Conservation (phyloP, 768 basidiomycete genomes). For the Omphalotus guepiniiformis region DNA sequence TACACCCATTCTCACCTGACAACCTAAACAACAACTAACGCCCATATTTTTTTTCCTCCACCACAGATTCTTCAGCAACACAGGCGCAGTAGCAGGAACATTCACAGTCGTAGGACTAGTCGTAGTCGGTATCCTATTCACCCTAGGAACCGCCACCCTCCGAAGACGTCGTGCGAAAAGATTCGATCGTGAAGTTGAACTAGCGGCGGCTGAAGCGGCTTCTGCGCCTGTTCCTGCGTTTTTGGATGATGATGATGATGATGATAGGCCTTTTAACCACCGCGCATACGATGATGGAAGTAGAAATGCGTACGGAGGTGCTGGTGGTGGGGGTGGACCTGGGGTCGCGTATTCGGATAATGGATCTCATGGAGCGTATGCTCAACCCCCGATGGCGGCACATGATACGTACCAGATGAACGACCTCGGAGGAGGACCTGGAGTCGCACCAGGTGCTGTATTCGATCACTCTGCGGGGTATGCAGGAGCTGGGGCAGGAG, state of each 20-base stretch:
- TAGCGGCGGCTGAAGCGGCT: constrained; percentile 60
- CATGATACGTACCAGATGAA: constrained; percentile 49
- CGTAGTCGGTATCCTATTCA: constrained; percentile 45
- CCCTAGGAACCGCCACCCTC: constrained; percentile 43
- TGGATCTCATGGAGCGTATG: constrained; percentile 54
- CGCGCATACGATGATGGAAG: constrained; percentile 25
- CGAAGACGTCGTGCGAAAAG: constrained; percentile 60
- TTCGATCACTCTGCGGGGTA: constrained; percentile 2
- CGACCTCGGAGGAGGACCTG: constrained; percentile 27
- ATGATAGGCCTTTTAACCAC: constrained; percentile 17
- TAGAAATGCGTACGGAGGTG: constrained; percentile 11
- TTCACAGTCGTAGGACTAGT: constrained; percentile 71
- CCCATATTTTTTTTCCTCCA: constrained; percentile 2
- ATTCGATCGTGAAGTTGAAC: constrained; percentile 72
- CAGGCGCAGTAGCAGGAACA: constrained; percentile 64
- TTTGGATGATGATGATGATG: constrained; percentile 48
- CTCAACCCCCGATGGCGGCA: constrained; percentile 41
- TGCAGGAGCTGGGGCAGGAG: constrained; percentile 1
- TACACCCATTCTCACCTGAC: background rate
- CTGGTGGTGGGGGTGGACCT: constrained; percentile 16
- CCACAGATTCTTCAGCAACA: constrained; percentile 67
- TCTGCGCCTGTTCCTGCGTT: constrained; percentile 49
- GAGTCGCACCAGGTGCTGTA: constrained; percentile 1
- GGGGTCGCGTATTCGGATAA: constrained; percentile 39
- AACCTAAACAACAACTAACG: background rate